phyloP scores from a whole-genome alignment of 768 basidiomycete species.

The Auricularia sp. region DNA sequence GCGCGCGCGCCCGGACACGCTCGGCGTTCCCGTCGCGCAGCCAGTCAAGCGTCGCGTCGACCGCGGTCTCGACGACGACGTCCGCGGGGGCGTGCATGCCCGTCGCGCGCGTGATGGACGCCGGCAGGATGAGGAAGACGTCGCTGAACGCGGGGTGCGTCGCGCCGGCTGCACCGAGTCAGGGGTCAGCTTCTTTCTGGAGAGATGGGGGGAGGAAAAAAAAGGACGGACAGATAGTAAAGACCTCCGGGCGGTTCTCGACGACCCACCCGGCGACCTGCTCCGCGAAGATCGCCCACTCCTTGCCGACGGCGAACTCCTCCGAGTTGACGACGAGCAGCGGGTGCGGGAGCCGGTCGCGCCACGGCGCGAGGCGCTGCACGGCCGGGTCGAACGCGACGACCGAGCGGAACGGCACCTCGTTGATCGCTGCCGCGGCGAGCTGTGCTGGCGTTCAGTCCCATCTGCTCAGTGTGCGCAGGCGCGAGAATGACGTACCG shows the following conservation, averaged over 20 bases:
- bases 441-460: not conserved
- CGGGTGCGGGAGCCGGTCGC: conserved; percentile 18
- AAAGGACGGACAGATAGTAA: conserved; percentile 7
- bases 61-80: conserved; percentile 12
- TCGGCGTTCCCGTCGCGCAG: conserved; percentile 1
- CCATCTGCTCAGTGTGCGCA: no score
- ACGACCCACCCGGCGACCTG: conserved; percentile 15
- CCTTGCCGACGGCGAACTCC: conserved; percentile 27
- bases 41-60: conserved; percentile 15
- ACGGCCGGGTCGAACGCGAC: conserved; percentile 13
- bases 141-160: conserved; percentile 27
- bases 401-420: conserved; percentile 26
- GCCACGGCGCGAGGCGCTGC: conserved; percentile 17
- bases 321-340: conserved; percentile 33
- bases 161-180: conserved; percentile 20
- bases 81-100: conserved; percentile 15
- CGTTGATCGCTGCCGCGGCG: conserved; percentile 6
- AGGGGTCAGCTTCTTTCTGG: not conserved
- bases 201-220: not conserved
- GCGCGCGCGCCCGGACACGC: not conserved
- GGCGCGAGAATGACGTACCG: conserved; percentile 18
- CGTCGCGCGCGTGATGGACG: conserved; percentile 18
- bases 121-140: conserved; percentile 24
- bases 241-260: not conserved
- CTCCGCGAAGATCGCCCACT: conserved; percentile 24